These are phyloP conservation scores for Stromatinia cepivora DNA, from an alignment of 2,329 filamentous ascomycete genomes.

Conservation along the genomic window DNA sequence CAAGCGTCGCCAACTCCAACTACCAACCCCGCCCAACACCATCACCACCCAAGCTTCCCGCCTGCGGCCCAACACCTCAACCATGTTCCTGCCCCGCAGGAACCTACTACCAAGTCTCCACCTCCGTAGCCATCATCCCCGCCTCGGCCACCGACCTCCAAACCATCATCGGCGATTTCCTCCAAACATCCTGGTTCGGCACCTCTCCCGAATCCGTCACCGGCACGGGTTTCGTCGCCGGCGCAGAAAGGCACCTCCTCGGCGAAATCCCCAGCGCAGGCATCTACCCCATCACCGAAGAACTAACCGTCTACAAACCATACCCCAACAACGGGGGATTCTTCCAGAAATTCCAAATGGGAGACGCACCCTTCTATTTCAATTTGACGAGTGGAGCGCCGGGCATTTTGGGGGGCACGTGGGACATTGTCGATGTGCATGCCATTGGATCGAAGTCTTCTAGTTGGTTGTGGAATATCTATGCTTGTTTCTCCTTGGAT, in stretches of 20 bases:
- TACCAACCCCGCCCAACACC: background rate
- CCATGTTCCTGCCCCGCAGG: constrained; percentile 8
- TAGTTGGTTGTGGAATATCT: constrained; percentile 19
- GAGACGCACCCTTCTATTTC: background rate
- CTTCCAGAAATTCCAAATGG: constrained; percentile 12
- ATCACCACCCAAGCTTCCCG: background rate
- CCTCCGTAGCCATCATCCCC: background rate
- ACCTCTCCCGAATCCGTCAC: background rate
- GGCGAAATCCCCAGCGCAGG: constrained; percentile 7
- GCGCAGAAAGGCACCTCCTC: background rate
- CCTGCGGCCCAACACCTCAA: background rate
- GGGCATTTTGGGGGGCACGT: background rate
- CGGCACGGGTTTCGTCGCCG: background rate
- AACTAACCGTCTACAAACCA: background rate
- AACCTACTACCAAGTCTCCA: constrained; percentile 6
- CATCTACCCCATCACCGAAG: constrained; percentile 5
- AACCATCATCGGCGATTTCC: constrained; percentile 3
- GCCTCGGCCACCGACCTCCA: background rate
- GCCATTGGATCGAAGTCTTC: background rate
- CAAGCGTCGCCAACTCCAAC: background rate
- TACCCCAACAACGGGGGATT: background rate
- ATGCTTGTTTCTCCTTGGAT: constrained; percentile 13
- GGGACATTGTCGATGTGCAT: constrained; percentile 12
- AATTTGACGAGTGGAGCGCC: background rate
- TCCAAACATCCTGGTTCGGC: constrained; percentile 10